Evolutionary conservation across 2,329 filamentous ascomycete genomes (phyloP), one percentile per base, ranked within the genome.

Genomic region (Penicillium brasilianum): DNA sequence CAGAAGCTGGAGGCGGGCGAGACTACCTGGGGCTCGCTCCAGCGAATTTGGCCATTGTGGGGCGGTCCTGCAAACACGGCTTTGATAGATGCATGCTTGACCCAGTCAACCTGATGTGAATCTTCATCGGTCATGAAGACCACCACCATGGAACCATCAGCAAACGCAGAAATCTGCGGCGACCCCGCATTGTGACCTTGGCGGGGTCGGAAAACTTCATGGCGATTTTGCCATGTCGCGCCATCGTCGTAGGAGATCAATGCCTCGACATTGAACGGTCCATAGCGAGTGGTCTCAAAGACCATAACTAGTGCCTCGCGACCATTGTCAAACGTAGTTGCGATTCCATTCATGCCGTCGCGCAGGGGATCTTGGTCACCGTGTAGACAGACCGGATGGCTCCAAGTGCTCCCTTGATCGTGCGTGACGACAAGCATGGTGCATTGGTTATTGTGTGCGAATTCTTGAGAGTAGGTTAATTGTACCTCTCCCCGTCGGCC

Each of bases 81-180:
- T 66, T 82, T 82, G 55, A 81, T 74, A 4, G 74, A 71, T 0
- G 80, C 78, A 49, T 77, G 72, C 28, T 72, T 66, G 1, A 79
- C 77, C 80, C 80, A 82, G 6, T 69, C 65, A 22, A 74, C 72
- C 53, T 67, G 62, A 1, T 66, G 58, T 0, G 75, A 66, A 53
- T 81, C 79, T 66, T 82, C 80, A 59, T 82, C 80, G 1, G 79
- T 80, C 81, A 82, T 82, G 66, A 82, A 82, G 7, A 81, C 75
- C 1, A 78, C 76, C 0, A 75, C 80, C 60, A 82, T 44, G 16
- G 73, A 76, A 1, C 76, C 76, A 55, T 79, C 76, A 0, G 67
- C 75, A 58, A 79, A 78, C 13, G 73, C 74, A 18, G 78, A 74
- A 58, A 82, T 76, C 70, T 82, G 81, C n/a, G 81, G 80, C 28